These are phyloP conservation scores for Echites panduratus DNA, from an alignment of 257 asterid species.

Conservation along the genomic window DNA sequence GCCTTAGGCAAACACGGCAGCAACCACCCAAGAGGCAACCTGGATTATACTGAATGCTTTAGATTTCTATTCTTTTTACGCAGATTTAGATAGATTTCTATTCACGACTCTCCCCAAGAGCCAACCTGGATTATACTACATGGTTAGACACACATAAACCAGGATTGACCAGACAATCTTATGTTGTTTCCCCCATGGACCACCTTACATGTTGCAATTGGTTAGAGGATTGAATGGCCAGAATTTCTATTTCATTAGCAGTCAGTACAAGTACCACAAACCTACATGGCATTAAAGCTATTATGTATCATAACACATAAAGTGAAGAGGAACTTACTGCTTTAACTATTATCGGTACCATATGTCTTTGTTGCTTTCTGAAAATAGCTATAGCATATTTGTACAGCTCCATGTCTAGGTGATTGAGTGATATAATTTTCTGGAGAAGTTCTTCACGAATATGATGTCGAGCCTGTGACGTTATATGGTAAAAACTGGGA, in stretches of 20 bases:
- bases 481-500: not conserved
- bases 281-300: not conserved
- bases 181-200: not conserved
- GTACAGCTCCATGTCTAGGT: conserved; percentile 68
- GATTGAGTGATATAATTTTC: conserved; percentile 62
- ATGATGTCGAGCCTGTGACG: conserved; percentile 60
- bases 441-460: conserved; percentile 49
- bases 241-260: too few relatives aligned
- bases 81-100: too few relatives aligned
- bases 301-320: not conserved
- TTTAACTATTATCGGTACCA: conserved; percentile 27
- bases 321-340: conserved; percentile 42
- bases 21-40: too few relatives aligned
- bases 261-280: not conserved
- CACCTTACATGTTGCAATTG: too few relatives aligned
- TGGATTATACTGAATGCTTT: too few relatives aligned
- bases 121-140: too few relatives aligned
- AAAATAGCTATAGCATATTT: conserved; percentile 63
- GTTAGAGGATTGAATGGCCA: not conserved
- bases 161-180: not conserved
- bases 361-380: conserved; percentile 43
- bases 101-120: too few relatives aligned
- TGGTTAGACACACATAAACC: not conserved
- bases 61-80: too few relatives aligned
- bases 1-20: too few relatives aligned